Evolutionary conservation across 305 asterid species (phyloP).

Genomic region (Ilex paraguariensis): DNA sequence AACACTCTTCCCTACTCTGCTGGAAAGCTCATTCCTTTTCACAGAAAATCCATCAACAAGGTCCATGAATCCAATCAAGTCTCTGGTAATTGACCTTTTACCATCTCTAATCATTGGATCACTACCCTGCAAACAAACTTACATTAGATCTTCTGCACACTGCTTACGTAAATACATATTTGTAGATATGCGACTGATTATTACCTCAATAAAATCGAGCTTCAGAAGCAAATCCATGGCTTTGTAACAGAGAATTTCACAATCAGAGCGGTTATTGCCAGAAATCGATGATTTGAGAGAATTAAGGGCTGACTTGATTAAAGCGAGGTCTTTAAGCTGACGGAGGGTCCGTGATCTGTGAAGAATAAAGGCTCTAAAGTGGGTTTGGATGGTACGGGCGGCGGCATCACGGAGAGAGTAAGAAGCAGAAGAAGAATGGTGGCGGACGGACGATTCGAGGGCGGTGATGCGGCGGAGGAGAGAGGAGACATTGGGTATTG

Average conservation of each 20-base stretch:
- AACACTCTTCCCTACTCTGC: constrained; percentile 26
- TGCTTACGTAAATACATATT: too few species aligned
- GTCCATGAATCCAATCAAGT: constrained; percentile 48
- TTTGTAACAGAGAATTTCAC: constrained; percentile 31
- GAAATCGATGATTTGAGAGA: constrained; percentile 49
- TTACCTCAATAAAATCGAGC: constrained; percentile 66
- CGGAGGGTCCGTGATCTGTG: constrained; percentile 86
- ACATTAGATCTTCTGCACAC: not conserved
- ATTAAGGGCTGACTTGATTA: constrained; percentile 50
- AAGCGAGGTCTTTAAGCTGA: constrained; percentile 67
- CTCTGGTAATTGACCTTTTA: constrained; percentile 47
- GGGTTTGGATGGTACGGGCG: constrained; percentile 69
- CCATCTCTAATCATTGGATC: constrained; percentile 90
- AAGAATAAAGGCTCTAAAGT: constrained; percentile 66
- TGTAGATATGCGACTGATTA: too few species aligned
- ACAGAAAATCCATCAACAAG: constrained; percentile 31
- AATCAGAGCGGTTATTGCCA: constrained; percentile 30
- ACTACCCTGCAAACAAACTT: constrained; percentile 46
- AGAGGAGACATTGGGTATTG: not conserved
- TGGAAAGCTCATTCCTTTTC: constrained; percentile 24
- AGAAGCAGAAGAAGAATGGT: constrained; percentile 29
- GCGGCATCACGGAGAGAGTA: constrained; percentile 64
- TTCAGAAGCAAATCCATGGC: constrained; percentile 46
- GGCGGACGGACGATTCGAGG: not conserved
- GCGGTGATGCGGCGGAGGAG: constrained; percentile 1